These are phyloP conservation scores for Boletus pseudopeckii DNA, from an alignment of 768 basidiomycete species.

Conservation along the genomic window DNA sequence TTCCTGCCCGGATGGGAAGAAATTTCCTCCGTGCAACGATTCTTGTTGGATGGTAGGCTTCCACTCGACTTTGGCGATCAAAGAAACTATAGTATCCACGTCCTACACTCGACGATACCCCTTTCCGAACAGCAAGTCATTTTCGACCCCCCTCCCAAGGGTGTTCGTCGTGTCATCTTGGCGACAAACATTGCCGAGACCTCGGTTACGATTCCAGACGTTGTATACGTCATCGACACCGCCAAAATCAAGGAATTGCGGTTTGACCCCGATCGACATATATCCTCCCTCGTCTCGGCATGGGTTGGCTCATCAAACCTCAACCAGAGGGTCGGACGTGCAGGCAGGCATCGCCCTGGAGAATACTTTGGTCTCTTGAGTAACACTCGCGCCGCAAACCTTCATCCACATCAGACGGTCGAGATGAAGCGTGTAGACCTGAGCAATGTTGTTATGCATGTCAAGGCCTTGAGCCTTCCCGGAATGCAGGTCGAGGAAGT, in stretches of 20 bases:
- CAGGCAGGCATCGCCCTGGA: constrained; percentile 86
- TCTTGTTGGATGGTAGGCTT: constrained; percentile 50
- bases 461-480: constrained; percentile 89
- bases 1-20: constrained; percentile 96
- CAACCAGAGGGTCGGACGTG: constrained; percentile 88
- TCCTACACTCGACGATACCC: constrained; percentile 88
- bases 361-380: constrained; percentile 88
- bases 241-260: constrained; percentile 85
- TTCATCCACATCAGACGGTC: constrained; percentile 82
- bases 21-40: constrained; percentile 67
- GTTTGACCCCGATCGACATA: constrained; percentile 85
- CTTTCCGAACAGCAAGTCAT: constrained; percentile 85
- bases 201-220: constrained; percentile 91
- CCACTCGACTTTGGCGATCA: constrained; percentile 60
- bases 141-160: constrained; percentile 75
- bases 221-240: constrained; percentile 90
- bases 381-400: constrained; percentile 50
- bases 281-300: constrained; percentile 84
- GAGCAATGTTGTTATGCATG: constrained; percentile 93
- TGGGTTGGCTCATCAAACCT: constrained; percentile 91
- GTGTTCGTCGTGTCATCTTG: constrained; percentile 83
- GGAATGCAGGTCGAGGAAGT: constrained; percentile 85
- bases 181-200: constrained; percentile 97
- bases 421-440: constrained; percentile 94
- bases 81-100: constrained; percentile 62